Evolutionary conservation across 192 early-diverging fungal species (phyloP), one percentile per base, ranked within the genome.

Genomic region (Pilobolus umbonatus): DNA sequence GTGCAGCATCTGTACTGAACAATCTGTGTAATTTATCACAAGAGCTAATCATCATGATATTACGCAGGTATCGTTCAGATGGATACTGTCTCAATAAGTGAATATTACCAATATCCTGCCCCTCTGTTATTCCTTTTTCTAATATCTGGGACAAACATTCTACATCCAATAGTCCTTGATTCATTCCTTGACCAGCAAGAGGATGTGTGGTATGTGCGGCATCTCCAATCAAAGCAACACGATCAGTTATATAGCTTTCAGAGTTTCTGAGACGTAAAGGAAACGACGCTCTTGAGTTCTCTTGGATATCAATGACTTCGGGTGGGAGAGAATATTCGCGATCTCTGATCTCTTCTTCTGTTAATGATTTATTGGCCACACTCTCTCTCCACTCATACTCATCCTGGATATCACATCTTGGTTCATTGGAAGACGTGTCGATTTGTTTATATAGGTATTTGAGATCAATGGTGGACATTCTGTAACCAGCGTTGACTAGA

Each of bases 201-300:
- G 96, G 96, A 64, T 98, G 95, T 43, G 96, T 85, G 1, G 90
- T 82, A 69, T 98, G 96, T 19, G 95, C 96, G 19, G 96, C 93
- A 69, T 98, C 96, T 5, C 94, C 96, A 52, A 98, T 81, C 61
- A 98, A 79, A 19, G 86, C 95, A 11, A 93, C 73, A 5, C 96
- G 79, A 10, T 90, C 77, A 5, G 76, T 77, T 12, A 90, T 71
- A 67, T 96, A 89, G 60, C 76, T 71, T 60, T 84, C 85, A 4
- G 92, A 81, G 61, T 94, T 86, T 34, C 90, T 79, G 80, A 98
- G 67, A 22, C 80, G 75, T 40, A 97, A 69, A 1, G 96, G 96
- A 60, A 97, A 98, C 12, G 79, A 76, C 5, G 87, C 89, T 45
- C 90, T 73, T 30, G 80, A 87, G 12, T 74, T 78, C 14, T 87